phyloP scores from a whole-genome alignment of 331 rosid species.

The Acacia pycnantha region DNA sequence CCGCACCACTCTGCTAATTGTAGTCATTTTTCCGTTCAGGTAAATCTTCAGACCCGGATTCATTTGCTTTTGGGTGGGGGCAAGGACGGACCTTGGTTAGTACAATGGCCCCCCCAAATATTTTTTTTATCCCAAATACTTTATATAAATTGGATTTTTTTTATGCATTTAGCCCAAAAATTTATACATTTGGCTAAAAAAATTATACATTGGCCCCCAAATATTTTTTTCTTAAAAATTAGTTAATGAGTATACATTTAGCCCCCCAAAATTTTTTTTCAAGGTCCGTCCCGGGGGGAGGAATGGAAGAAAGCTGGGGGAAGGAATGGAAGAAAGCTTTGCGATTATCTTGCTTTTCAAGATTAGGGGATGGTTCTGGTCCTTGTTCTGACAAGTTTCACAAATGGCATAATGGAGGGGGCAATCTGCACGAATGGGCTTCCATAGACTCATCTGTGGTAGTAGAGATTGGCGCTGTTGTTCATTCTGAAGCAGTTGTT shows the following conservation, averaged over 20 bases:
- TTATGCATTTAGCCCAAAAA: too few species aligned
- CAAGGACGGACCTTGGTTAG: too few species aligned
- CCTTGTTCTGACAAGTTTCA: constrained; percentile 37
- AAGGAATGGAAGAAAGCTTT: not conserved
- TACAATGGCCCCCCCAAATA: too few species aligned
- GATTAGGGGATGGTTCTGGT: constrained; percentile 45
- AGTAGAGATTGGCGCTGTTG: constrained; percentile 67
- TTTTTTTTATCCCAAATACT: too few species aligned
- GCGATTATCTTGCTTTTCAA: constrained; percentile 38
- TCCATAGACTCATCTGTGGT: constrained; percentile 59
- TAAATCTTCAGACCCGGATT: not conserved
- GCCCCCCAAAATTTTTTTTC: too few species aligned
- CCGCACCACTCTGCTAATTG: not conserved
- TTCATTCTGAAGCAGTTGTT: constrained; percentile 65
- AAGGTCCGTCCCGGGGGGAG: too few species aligned
- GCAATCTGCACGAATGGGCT: constrained; percentile 66
- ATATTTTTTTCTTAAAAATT: too few species aligned
- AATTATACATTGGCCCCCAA: too few species aligned
- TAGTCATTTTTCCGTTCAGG: constrained; percentile 35
- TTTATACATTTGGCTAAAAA: too few species aligned
- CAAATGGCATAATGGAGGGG: constrained; percentile 83
- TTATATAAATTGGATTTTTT: too few species aligned
- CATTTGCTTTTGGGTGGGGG: not conserved
- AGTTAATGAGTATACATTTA: too few species aligned
- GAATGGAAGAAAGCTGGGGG: too few species aligned